Evolutionary conservation across 495 filamentous ascomycete genomes (phyloP).

Genomic region (Neurospora hispaniola): DNA sequence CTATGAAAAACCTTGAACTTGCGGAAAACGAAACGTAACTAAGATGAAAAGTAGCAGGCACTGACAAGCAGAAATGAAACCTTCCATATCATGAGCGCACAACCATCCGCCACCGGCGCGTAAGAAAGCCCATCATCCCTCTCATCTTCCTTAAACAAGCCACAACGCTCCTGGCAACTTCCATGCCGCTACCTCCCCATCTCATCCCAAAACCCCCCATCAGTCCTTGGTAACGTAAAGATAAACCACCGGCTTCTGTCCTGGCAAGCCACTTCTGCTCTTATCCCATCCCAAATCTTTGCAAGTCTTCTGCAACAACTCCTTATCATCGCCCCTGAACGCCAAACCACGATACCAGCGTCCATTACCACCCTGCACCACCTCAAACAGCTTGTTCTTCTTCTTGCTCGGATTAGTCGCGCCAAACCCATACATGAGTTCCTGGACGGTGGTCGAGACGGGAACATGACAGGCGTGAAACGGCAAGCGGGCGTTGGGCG

Average conservation of each 20-base stretch:
- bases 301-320: constrained; percentile 18
- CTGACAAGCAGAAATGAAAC: not conserved
- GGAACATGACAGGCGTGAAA: constrained; percentile 33
- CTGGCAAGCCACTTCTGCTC: constrained; percentile 20
- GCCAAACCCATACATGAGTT: constrained; percentile 38
- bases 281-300: constrained; percentile 29
- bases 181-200: not conserved
- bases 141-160: not conserved
- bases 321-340: constrained; percentile 19
- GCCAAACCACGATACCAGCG: constrained; percentile 27
- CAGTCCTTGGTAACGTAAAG: constrained; percentile 31
- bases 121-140: not conserved
- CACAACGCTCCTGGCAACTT: not conserved
- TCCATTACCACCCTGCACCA: constrained; percentile 26
- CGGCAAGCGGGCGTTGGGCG: constrained; percentile 12
- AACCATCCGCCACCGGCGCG: not conserved
- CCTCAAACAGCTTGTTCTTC: constrained; percentile 34
- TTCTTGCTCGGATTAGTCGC: constrained; percentile 27
- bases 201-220: not conserved
- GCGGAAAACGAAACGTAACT: not conserved
- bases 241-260: constrained; percentile 30
- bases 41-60: not conserved
- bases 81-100: not conserved
- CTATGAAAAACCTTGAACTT: not conserved
- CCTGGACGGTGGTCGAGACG: constrained; percentile 26